Conservation (phyloP, 2,329 filamentous ascomycete species). For the Diplodia corticola region DNA sequence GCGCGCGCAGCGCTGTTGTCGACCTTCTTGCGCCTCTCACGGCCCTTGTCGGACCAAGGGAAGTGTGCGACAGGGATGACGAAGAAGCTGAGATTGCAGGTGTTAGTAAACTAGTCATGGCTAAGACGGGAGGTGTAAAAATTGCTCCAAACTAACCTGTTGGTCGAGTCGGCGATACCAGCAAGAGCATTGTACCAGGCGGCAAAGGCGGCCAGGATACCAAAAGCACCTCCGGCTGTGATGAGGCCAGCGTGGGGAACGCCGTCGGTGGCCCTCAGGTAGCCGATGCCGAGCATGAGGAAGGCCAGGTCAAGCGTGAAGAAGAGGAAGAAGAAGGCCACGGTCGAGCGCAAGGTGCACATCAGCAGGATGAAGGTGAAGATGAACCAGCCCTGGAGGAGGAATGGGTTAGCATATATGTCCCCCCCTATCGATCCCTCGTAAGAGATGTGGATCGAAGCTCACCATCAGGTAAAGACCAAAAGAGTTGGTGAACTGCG, state of each 20-base stretch:
- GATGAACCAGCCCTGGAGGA: slow-evolving; percentile 58
- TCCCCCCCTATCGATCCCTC: no score
- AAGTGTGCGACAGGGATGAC: slow-evolving; percentile 90
- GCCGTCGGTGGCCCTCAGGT: slow-evolving; percentile 48
- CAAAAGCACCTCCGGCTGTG: slow-evolving; percentile 55
- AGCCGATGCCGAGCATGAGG: slow-evolving; percentile 56
- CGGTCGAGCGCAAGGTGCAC: slow-evolving; percentile 59
- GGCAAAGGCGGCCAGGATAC: slow-evolving; percentile 53
- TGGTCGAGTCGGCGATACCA: slow-evolving; percentile 56
- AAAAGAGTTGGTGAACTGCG: slow-evolving; percentile 54
- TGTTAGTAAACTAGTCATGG: neutral
- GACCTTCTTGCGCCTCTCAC: slow-evolving; percentile 39
- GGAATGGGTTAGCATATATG: slow-evolving; percentile 31
- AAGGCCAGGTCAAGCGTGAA: slow-evolving; percentile 61
- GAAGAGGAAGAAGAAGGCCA: slow-evolving; percentile 60
- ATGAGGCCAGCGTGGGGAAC: slow-evolving; percentile 49
- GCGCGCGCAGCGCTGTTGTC: slow-evolving; percentile 44
- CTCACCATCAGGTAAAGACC: slow-evolving; percentile 58
- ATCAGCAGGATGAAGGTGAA: slow-evolving; percentile 59
- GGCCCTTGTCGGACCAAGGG: slow-evolving; percentile 71
- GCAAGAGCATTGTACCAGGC: slow-evolving; percentile 59
- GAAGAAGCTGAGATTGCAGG: slow-evolving; percentile 69
- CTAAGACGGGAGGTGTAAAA: neutral
- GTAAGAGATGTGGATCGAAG: neutral
- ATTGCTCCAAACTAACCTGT: slow-evolving; percentile 40